A percentile compares a stretch with the other conserved stretches of the same genome.
These are phyloP conservation scores for Taiozyma sp. DNA, from an alignment of 1,139 yeast genomes.

Conservation along the genomic window DNA sequence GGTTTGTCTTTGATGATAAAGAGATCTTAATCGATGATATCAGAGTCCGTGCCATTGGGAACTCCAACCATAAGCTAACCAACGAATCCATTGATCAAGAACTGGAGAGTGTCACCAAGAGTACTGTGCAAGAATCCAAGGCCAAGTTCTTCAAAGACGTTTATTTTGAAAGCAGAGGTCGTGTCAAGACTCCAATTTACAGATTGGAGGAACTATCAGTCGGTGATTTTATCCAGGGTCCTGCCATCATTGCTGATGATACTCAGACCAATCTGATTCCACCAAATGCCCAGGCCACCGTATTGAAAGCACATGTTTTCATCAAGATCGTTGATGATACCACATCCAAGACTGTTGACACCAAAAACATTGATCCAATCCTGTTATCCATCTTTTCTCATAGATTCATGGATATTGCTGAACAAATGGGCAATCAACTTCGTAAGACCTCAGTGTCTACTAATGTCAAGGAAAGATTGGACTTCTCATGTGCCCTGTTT, in stretches of 20 bases:
- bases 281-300: slow-evolving; percentile 60
- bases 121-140: slow-evolving; percentile 15
- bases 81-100: slow-evolving; percentile 35
- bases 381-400: slow-evolving; percentile 76
- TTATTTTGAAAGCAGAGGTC: slow-evolving; percentile 40
- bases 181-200: slow-evolving; percentile 48
- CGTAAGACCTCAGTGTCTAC: slow-evolving; percentile 80
- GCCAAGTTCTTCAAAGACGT: slow-evolving; percentile 31
- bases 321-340: slow-evolving; percentile 26
- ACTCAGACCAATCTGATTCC: slow-evolving; percentile 85
- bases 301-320: slow-evolving; percentile 57
- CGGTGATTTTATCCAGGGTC: slow-evolving; percentile 61
- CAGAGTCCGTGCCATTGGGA: slow-evolving; percentile 66
- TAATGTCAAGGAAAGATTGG: slow-evolving; percentile 79
- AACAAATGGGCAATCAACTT: slow-evolving; percentile 80
- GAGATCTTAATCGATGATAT: slow-evolving; percentile 75
- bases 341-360: slow-evolving; percentile 22
- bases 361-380: slow-evolving; percentile 51
- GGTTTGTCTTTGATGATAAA: slow-evolving; percentile 53
- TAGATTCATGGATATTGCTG: slow-evolving; percentile 84
- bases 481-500: slow-evolving; percentile 80
- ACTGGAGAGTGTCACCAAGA: slow-evolving; percentile 15
- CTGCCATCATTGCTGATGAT: slow-evolving; percentile 78
- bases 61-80: slow-evolving; percentile 25
- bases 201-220: slow-evolving; percentile 41